Evolutionary conservation across 139 green algal genomes (phyloP), one percentile per base, ranked within the genome.

Genomic region (Nannochloris sp.): DNA sequence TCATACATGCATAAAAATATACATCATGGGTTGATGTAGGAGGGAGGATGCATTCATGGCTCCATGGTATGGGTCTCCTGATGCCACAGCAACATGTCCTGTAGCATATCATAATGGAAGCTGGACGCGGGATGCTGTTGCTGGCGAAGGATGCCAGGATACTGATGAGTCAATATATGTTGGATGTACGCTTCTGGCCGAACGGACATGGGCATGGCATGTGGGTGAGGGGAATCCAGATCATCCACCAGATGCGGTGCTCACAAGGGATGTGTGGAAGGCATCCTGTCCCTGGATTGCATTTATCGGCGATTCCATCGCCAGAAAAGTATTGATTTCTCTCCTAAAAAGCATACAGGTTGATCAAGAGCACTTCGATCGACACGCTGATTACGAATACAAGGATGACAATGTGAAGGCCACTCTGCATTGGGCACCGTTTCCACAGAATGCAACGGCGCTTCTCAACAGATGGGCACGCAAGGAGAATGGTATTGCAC

Each of bases 261-360:
- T 53, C 27, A 29, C 27, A 29, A 0, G 4, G 16, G 4, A 53
- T n/a, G 18, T 18, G 6, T 19, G 6, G 7, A 8, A 53, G 46
- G 46, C n/a, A 53, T 53, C n/a, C 18, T 19, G 10, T 18, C 3
- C 46, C 57, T 64, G 57, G 57, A 31, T 64, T 18, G 57, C 43
- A 18, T 64, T 27, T 14, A 23, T 64, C 16, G 57, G 57, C 12
- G 57, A 64, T 25, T 64, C 57, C 7, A 64, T 64, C 8, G 57
- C 57, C 15, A 50, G 57, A 12, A 64, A 64, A 31, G 19, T 64
- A 1, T 14, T 27, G 6, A 4, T 31, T 4, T n/a, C 19, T 31
- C 15, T 64, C 15, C 15, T 64, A 23, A 10, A 64, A 12, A 57
- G 6, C n/a, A 23, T 64, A 57, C 3, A 25, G 3, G 57, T 25